A percentile compares a stretch with the other conserved stretches of the same genome.
Conservation (phyloP, 768 basidiomycete genomes). For the Collybia nuda region DNA sequence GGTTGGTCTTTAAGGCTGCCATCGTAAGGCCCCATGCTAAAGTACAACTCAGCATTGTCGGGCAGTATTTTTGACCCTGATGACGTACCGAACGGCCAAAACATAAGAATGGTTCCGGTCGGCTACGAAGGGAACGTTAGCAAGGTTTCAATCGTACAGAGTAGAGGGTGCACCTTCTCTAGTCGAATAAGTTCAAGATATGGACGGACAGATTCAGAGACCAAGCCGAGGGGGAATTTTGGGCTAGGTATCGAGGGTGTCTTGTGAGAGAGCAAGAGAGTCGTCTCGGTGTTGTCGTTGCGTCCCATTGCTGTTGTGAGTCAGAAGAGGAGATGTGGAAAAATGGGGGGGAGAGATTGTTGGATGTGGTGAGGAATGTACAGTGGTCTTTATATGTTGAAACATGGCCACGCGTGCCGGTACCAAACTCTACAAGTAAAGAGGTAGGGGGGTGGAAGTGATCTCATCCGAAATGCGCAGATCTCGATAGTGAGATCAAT, state of each 20-base stretch:
- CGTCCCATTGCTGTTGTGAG: slow-evolving; percentile 16
- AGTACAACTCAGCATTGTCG: not conserved
- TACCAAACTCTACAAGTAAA: not conserved
- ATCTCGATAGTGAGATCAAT: slow-evolving; percentile 8
- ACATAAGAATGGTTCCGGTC: slow-evolving; percentile 50
- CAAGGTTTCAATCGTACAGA: not conserved
- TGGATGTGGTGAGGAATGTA: not conserved
- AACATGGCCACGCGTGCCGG: not conserved
- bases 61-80: not conserved
- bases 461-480: not conserved
- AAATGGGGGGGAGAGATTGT: not conserved
- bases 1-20: slow-evolving; percentile 37
- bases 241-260: slow-evolving; percentile 6
- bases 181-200: slow-evolving; percentile 52
- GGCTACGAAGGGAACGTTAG: slow-evolving; percentile 28
- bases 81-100: slow-evolving; percentile 50
- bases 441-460: not conserved
- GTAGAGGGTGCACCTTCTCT: slow-evolving; percentile 38
- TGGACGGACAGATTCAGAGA: slow-evolving; percentile 28
- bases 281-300: slow-evolving; percentile 15
- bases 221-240: slow-evolving; percentile 33
- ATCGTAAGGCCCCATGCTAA: slow-evolving; percentile 52
- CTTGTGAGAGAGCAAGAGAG: slow-evolving; percentile 23
- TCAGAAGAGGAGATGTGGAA: not conserved
- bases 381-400: slow-evolving; percentile 12